Conservation (phyloP, 1,139 yeast species). For the Protomyces pachydermus region DNA sequence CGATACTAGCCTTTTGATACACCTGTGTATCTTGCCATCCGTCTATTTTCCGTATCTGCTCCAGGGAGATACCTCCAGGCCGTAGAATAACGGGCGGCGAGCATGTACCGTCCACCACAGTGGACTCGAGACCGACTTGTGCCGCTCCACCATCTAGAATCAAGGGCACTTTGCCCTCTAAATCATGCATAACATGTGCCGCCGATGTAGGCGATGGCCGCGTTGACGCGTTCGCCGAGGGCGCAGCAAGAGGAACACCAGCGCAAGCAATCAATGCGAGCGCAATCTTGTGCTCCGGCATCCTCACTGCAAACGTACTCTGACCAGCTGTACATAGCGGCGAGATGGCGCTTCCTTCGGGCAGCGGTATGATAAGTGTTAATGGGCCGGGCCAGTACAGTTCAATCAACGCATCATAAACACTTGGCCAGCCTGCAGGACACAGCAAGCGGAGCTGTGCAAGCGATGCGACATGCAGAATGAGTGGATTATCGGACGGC, state of each 20-base stretch:
- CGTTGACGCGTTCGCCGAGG: slow-evolving; percentile 95
- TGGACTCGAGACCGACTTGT: slow-evolving; percentile 87
- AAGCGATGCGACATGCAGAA: slow-evolving; percentile 77
- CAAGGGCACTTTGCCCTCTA: slow-evolving; percentile 72
- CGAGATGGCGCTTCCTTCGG: slow-evolving; percentile 45
- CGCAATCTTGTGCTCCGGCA: slow-evolving; percentile 84
- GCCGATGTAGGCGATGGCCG: slow-evolving; percentile 91
- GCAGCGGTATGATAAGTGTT: slow-evolving; percentile 67
- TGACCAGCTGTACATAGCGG: slow-evolving; percentile 77
- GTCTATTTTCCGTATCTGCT: slow-evolving; percentile 59
- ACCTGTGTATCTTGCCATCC: slow-evolving; percentile 65
- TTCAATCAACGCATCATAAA: slow-evolving; percentile 58
- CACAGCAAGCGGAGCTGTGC: slow-evolving; percentile 62
- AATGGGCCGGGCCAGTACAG: slow-evolving; percentile 95
- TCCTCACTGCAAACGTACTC: slow-evolving; percentile 81
- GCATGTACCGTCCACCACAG: slow-evolving; percentile 85
- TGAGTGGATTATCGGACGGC: slow-evolving; percentile 92
- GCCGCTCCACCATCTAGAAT: slow-evolving; percentile 89
- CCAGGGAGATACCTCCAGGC: slow-evolving; percentile 89
- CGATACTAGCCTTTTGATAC: slow-evolving; percentile 37
- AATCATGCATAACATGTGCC: slow-evolving; percentile 72
- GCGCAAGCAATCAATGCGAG: slow-evolving; percentile 83
- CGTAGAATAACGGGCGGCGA: slow-evolving; percentile 80
- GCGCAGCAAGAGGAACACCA: slow-evolving; percentile 91
- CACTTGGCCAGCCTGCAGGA: slow-evolving; percentile 51